Conservation (phyloP, 176 grass and related monocot species). For the Carex littledalei region DNA sequence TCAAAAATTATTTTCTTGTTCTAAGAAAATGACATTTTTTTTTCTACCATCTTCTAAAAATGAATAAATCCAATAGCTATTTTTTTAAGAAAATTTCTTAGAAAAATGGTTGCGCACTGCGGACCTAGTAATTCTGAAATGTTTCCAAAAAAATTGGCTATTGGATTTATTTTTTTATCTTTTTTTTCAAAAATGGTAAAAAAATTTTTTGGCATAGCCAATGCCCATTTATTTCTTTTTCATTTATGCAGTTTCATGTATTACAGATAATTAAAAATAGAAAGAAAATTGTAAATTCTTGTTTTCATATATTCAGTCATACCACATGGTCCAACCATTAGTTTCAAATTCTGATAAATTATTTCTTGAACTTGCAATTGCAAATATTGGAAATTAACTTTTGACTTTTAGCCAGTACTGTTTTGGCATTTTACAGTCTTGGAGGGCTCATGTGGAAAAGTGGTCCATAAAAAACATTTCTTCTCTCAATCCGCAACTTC, state of each 20-base stretch:
- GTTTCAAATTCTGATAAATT: neutral
- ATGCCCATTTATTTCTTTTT: neutral
- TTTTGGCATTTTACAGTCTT: neutral
- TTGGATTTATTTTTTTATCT: too few species aligned
- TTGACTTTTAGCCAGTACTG: constrained; percentile 3
- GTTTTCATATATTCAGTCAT: neutral
- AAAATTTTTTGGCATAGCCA: neutral
- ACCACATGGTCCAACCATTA: neutral
- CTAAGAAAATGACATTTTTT: neutral
- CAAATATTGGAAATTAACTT: neutral
- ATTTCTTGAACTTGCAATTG: neutral
- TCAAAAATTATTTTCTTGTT: neutral
- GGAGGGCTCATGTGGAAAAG: neutral
- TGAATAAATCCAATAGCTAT: too few species aligned
- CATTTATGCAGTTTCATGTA: neutral
- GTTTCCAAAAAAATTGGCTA: too few species aligned
- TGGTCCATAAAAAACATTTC: neutral
- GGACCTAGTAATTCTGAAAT: too few species aligned
- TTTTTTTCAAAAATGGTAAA: too few species aligned
- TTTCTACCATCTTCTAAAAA: too few species aligned
- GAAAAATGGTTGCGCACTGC: too few species aligned
- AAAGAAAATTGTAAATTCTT: neutral
- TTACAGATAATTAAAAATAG: neutral
- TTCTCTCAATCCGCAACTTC: neutral
- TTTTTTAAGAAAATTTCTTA: too few species aligned